Evolutionary conservation across 2,329 filamentous ascomycete species (phyloP), one percentile per base, ranked within the genome.

Genomic region (Botrytis byssoidea): DNA sequence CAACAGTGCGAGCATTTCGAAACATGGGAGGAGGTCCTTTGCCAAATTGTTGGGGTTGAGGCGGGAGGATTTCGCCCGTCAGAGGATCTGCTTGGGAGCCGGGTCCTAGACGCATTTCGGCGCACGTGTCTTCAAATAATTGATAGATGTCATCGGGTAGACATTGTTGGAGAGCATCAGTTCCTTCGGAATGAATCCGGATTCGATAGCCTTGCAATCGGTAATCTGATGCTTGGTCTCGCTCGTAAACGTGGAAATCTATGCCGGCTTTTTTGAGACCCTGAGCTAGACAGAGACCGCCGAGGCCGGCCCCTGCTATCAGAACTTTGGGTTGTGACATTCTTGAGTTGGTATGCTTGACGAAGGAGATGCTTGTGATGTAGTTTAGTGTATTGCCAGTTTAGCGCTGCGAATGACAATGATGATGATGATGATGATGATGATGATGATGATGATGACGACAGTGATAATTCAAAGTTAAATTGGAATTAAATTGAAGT

Each of bases 191-290:
- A 1, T 74, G 77, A 9, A 83, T 76, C 10, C 80, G 78, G 0
- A 84, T 75, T 29, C 83, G 80, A 73, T 83, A 84, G 3, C 83
- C 83, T 74, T 84, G 83, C 25, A 73, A 60, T 25, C 74, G 44
- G 35, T 66, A 44, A 32, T 64, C 82, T 61, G 86, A 82, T 59
- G 85, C 83, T 5, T 78, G 72, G 76, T 89, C 86, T 59, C 87
- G 87, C 81, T 90, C 88, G 78, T 87, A 90, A 64, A 91, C 85
- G 60, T 79, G 83, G 79, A 88, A 90, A 0, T 85, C 87, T 40
- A 75, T 73, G n/a, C 65, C 29, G n/a, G 59, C 63, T n/a, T 75
- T 72, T 22, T 64, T 60, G n/a, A 82, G 77, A 18, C 80, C 79
- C 71, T 80, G 78, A 6, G 79, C 79, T 6, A 82, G 76, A 72